These are phyloP conservation scores for Gamsiella multidivaricata DNA, from an alignment of 192 early-diverging fungal species.

Conservation along the genomic window DNA sequence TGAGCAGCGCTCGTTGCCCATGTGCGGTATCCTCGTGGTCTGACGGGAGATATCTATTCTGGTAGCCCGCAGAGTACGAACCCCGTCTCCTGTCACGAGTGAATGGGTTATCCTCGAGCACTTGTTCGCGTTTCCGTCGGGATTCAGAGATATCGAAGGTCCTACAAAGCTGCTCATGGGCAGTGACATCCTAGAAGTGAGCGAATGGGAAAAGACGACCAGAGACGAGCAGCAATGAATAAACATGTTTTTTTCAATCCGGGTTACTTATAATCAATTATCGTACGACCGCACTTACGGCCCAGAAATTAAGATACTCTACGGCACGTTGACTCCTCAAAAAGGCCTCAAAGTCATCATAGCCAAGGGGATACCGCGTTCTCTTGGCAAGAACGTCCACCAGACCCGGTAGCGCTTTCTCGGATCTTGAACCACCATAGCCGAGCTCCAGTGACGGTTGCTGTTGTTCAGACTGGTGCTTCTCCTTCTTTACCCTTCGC, in stretches of 20 bases:
- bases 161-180: conserved; percentile 46
- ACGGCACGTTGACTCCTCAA: conserved; percentile 30
- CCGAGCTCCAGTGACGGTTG: neutral
- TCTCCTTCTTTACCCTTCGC: neutral
- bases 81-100: conserved; percentile 33
- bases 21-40: conserved; percentile 4
- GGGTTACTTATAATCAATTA: too few species aligned
- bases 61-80: neutral
- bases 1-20: neutral
- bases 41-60: too few species aligned
- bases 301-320: conserved; percentile 53
- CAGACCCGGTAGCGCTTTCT: conserved; percentile 9
- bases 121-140: conserved; percentile 34
- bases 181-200: conserved; percentile 36
- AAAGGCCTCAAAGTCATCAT: conserved; percentile 52
- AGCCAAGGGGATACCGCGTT: conserved; percentile 37
- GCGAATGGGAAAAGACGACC: neutral
- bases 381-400: conserved; percentile 40
- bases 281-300: too few species aligned
- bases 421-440: neutral
- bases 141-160: conserved; percentile 52
- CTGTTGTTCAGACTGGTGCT: neutral
- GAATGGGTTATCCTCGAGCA: conserved; percentile 31
- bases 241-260: too few species aligned
- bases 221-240: too few species aligned